Base-by-base conservation (phyloP, 768 basidiomycete species). In the Termitomyces sp. region DNA sequence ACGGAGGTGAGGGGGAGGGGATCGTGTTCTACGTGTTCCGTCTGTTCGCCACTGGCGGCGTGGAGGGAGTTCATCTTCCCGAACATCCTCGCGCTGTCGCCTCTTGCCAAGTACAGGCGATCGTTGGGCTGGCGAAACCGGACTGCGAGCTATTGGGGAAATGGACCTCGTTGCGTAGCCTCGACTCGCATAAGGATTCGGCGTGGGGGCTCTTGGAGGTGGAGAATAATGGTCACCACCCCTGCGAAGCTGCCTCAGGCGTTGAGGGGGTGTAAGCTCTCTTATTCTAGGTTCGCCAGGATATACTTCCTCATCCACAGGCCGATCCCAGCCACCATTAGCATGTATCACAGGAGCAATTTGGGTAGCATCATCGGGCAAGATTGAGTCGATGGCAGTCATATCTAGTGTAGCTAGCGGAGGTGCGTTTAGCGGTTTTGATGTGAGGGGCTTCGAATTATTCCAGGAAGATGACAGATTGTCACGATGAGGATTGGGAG, bases 41-140 rank as follows among this genome's bases (percentile, higher is more conserved):
- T 65, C 59, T 48, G 22, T 33, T n/a, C 58, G 59, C 55, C 71
- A 61, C 3, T 61, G 62, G 15, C 72, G 64, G 20, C 65, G 63
- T 13, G 60, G n/a, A 11, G 70, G 67, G 0, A 65, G 69, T 18
- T 67, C 67, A 36, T 58, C 65, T 18, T 54, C 42, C n/a, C 45
- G 24, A 20, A 63, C 59, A 32, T 69, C 67, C 28, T 68, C 68
- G 39, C 64, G 66, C 8, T 55, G 44, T 35, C 69, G 65, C 51
- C 70, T 68, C 51, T 67, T 65, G 16, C 66, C 66, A 7, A 67
- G 62, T 12, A 58, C 24, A 18, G 56, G 58, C 4, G 58, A 59
- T n/a, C 40, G 58, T 42, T 48, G 42, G 0, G 39, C 16, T 18
- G 58, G 54, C 1, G 60, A 52, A 12, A n/a, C 22, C 11, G 42